Percentiles rank a stretch among this genome's conserved stretches.
Conservation (phyloP, 345 rosid species). For the Hibiscus mutabilis region DNA sequence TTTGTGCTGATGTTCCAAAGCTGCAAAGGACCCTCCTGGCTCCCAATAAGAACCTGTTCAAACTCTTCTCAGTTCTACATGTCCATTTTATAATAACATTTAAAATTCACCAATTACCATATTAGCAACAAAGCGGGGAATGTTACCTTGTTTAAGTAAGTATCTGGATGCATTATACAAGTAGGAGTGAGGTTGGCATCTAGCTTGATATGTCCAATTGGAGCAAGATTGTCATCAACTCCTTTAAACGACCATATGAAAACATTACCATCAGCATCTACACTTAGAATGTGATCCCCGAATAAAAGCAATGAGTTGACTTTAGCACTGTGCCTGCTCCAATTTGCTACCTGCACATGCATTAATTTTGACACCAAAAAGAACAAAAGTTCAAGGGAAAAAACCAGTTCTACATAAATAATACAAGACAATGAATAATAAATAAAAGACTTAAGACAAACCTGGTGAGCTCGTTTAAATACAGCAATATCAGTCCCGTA, state of each 20-base stretch:
- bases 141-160: constrained; percentile 82
- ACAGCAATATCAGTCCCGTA: constrained; percentile 64
- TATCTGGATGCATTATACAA: constrained; percentile 90
- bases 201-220: constrained; percentile 59
- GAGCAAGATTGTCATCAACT: constrained; percentile 46
- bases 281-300: constrained; percentile 77
- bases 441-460: constrained; percentile 9
- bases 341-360: constrained; percentile 60
- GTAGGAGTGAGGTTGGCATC: constrained; percentile 55
- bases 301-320: constrained; percentile 64
- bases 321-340: constrained; percentile 78
- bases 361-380: not conserved
- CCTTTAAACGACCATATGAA: constrained; percentile 83
- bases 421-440: not conserved
- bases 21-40: constrained; percentile 82
- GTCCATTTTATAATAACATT: not conserved
- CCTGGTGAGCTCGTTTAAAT: constrained; percentile 82
- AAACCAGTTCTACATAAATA: not conserved
- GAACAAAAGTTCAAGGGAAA: not conserved
- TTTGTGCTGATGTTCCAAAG: constrained; percentile 93
- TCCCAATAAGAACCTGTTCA: constrained; percentile 72
- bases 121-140: constrained; percentile 1
- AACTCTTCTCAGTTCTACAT: constrained; percentile 5
- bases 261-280: constrained; percentile 65
- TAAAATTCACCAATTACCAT: not conserved